A percentile compares a stretch with the other conserved stretches of the same genome.
These are phyloP conservation scores for Castanopsis chinensis DNA, from an alignment of 306 rosid species.

Conservation along the genomic window DNA sequence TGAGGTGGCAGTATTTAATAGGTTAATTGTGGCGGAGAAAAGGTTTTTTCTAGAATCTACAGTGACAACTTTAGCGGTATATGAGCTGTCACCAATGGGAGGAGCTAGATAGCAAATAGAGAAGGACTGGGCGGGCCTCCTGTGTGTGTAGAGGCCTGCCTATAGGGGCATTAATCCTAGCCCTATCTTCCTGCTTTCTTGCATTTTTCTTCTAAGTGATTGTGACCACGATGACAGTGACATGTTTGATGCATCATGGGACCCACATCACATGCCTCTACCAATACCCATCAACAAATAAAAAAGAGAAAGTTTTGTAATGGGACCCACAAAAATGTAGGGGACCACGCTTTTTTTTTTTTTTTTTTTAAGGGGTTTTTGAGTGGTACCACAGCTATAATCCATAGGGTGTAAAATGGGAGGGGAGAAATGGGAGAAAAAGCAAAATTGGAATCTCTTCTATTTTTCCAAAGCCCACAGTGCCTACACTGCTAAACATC, in stretches of 20 bases:
- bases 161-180: constrained; percentile 22
- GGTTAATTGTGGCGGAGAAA: no score
- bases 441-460: constrained; percentile 9
- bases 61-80: neutral
- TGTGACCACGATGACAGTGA: constrained; percentile 37
- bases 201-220: constrained; percentile 36
- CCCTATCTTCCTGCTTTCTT: constrained; percentile 29
- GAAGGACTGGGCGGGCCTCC: no score
- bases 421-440: neutral
- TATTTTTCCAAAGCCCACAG: constrained; percentile 8
- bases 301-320: neutral
- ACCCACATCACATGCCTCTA: constrained; percentile 62
- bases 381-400: constrained; percentile 13
- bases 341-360: constrained; percentile 28
- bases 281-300: constrained; percentile 26
- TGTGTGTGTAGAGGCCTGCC: neutral
- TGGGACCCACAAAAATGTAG: constrained; percentile 31
- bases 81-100: constrained; percentile 34
- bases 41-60: no score
- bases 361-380: no score
- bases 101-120: no score
- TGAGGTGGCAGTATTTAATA: no score
- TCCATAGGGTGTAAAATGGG: neutral
- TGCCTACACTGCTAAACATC: neutral
- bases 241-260: constrained; percentile 32